phyloP scores from a whole-genome alignment of 2,329 filamentous ascomycete genomes.

The Paecilomyces niveus region DNA sequence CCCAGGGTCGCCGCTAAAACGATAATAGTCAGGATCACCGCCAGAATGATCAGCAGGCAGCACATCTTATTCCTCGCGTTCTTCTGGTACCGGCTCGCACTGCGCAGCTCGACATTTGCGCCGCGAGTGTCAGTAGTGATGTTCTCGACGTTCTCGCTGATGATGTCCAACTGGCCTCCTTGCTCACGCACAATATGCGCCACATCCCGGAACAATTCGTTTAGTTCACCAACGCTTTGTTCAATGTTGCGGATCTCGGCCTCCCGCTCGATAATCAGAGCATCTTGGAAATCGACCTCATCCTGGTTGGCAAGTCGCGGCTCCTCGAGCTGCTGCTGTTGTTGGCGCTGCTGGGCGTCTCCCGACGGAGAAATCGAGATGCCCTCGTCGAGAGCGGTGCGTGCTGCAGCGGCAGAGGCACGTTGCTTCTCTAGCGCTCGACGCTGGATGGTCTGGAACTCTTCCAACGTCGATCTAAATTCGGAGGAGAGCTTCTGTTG shows the following conservation, averaged over 20 bases:
- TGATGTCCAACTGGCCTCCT: conserved; percentile 78
- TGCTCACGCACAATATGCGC: conserved; percentile 95
- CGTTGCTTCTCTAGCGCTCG: conserved; percentile 88
- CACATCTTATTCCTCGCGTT: conserved; percentile 91
- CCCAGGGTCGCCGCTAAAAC: conserved; percentile 78
- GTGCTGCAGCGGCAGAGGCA: conserved; percentile 73
- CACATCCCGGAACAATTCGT: conserved; percentile 96
- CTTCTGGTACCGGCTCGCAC: conserved; percentile 88
- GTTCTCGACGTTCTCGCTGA: conserved; percentile 79
- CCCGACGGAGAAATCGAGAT: conserved; percentile 21
- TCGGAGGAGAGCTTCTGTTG: conserved; percentile 92
- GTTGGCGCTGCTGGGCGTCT: conserved; percentile 51
- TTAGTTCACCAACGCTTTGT: conserved; percentile 89
- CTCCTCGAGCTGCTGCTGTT: conserved; percentile 68
- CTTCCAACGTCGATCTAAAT: conserved; percentile 78
- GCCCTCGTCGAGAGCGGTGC: conserved; percentile 64
- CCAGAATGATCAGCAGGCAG: conserved; percentile 80
- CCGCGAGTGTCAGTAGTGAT: conserved; percentile 74
- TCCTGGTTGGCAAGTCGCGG: conserved; percentile 79
- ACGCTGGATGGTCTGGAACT: conserved; percentile 90
- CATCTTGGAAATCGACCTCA: conserved; percentile 96
- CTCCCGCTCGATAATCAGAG: conserved; percentile 91
- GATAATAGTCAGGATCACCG: conserved; percentile 82
- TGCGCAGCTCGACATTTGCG: conserved; percentile 76
- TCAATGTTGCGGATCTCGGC: conserved; percentile 97